These are phyloP conservation scores for Harrya chromipes DNA, from an alignment of 768 basidiomycete genomes.

Conservation along the genomic window DNA sequence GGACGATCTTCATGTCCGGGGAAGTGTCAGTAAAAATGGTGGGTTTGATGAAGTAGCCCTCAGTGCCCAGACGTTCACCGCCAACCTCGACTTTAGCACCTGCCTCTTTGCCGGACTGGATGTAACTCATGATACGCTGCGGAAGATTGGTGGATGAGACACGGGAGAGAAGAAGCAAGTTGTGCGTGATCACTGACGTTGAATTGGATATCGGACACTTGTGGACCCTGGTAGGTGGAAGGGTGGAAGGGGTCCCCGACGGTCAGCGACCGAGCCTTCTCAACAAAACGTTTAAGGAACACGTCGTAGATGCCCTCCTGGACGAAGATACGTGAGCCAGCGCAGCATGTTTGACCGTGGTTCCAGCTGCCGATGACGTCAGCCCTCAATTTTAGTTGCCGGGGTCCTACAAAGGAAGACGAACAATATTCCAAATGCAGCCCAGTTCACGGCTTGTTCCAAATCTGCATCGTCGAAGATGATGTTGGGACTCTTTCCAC, in stretches of 20 bases:
- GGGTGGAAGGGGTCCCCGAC: constrained; percentile 69
- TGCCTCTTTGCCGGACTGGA: constrained; percentile 66
- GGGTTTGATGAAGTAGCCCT: constrained; percentile 70
- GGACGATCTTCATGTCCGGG: constrained; percentile 71
- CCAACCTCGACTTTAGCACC: constrained; percentile 69
- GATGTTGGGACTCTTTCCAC: constrained; percentile 49
- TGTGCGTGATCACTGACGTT: constrained; percentile 43
- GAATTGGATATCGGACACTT: constrained; percentile 73
- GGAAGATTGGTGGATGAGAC: background rate
- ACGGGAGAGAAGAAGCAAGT: background rate
- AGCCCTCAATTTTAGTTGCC: constrained; percentile 17
- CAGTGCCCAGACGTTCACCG: constrained; percentile 54
- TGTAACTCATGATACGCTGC: constrained; percentile 75
- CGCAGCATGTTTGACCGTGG: constrained; percentile 76
- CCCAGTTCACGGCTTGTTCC: constrained; percentile 64
- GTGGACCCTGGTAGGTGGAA: constrained; percentile 69
- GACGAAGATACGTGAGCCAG: constrained; percentile 80
- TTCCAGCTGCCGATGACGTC: constrained; percentile 49
- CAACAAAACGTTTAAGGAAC: constrained; percentile 61
- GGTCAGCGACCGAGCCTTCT: constrained; percentile 50
- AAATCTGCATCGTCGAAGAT: constrained; percentile 50
- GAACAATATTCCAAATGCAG: constrained; percentile 69
- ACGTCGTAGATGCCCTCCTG: constrained; percentile 77
- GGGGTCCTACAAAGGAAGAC: constrained; percentile 23
- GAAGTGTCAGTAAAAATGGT: constrained; percentile 70